A percentile compares a stretch with the other conserved stretches of the same genome.
These are phyloP conservation scores for Neurospora africana DNA, from an alignment of 495 filamentous ascomycete species.

Conservation along the genomic window DNA sequence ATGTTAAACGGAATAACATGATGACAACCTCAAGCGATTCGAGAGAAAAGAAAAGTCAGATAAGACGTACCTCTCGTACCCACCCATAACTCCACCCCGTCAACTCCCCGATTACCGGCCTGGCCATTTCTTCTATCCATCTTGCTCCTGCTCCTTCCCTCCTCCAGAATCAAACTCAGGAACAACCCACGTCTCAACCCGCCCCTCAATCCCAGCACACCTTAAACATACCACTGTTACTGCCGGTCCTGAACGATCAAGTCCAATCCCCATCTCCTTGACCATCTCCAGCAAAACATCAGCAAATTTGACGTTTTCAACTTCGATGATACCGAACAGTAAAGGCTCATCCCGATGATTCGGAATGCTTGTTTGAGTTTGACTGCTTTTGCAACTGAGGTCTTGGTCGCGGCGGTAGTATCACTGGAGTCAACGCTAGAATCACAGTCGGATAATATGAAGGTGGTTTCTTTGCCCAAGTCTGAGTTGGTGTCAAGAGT, in stretches of 20 bases:
- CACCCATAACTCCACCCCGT: slow-evolving; percentile 24
- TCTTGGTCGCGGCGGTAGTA: no score
- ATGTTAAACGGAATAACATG: no score
- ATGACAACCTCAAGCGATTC: no score
- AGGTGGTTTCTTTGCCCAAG: neutral
- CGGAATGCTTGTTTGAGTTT: no score
- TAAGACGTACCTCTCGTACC: slow-evolving; percentile 31
- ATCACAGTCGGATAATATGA: no score
- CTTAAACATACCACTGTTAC: neutral
- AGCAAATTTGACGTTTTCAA: neutral
- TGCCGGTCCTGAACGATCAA: neutral
- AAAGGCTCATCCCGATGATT: neutral
- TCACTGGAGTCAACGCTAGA: no score
- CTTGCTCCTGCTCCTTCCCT: no score
- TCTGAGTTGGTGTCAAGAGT: neutral
- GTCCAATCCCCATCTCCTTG: neutral
- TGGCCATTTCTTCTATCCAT: slow-evolving; percentile 19
- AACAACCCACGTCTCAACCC: neutral
- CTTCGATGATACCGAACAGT: neutral
- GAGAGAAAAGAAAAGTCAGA: no score
- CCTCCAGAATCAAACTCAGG: neutral
- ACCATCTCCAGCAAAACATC: neutral
- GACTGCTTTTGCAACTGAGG: no score
- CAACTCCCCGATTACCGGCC: slow-evolving; percentile 29
- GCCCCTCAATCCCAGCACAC: neutral